phyloP scores from a whole-genome alignment of 2,329 filamentous ascomycete species.

The Cylindrodendrum hubeiense region DNA sequence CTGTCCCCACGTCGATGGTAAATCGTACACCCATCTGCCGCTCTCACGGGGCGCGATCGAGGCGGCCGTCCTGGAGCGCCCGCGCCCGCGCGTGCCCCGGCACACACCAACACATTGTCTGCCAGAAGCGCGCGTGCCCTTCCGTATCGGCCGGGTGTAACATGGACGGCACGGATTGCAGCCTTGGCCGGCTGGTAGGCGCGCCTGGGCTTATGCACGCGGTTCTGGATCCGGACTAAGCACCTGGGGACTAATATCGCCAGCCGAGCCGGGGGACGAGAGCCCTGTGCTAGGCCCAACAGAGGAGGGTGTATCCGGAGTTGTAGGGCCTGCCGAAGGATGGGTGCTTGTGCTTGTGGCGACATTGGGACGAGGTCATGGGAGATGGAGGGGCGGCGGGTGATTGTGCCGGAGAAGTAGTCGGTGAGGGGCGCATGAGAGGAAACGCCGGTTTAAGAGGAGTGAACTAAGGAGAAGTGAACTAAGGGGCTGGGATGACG shows the following conservation, averaged over 20 bases:
- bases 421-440: constrained; percentile 2
- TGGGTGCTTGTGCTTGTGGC: constrained; percentile 12
- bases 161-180: constrained; percentile 2
- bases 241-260: constrained; percentile 3
- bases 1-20: constrained; percentile 2
- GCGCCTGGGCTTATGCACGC: constrained; percentile 9
- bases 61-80: constrained; percentile 16
- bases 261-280: constrained; percentile 5
- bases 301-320: constrained; percentile 15
- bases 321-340: constrained; percentile 15
- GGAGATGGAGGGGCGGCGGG: neutral
- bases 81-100: constrained; percentile 18
- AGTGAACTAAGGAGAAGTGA: neutral
- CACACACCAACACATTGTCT: constrained; percentile 9
- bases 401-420: neutral
- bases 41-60: constrained; percentile 2
- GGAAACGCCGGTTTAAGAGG: neutral
- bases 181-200: constrained; percentile 17
- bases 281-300: constrained; percentile 6
- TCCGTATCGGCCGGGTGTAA: neutral
- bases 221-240: constrained; percentile 17
- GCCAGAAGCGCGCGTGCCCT: neutral
- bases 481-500: neutral
- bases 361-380: constrained; percentile 8
- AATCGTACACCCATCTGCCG: constrained; percentile 10